Conservation (phyloP, 805 yeast species). For the Metschnikowia rubicola region DNA sequence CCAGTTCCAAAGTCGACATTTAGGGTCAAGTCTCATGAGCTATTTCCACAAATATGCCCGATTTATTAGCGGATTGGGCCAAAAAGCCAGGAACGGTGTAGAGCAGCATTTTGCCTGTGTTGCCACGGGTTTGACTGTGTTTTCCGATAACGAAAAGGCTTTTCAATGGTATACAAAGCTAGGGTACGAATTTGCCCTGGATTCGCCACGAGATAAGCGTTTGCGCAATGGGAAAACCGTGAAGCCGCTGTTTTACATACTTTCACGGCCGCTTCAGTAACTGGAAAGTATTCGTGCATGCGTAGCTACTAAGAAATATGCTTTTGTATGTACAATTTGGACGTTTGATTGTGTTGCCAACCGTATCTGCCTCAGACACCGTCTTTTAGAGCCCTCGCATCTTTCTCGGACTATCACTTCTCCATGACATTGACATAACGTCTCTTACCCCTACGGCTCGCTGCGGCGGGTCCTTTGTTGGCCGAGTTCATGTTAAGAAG, state of each 20-base stretch:
- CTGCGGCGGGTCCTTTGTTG: slow-evolving; percentile 9
- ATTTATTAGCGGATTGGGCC: slow-evolving; percentile 5
- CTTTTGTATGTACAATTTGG: background rate
- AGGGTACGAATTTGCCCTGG: slow-evolving; percentile 37
- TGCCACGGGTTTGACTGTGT: slow-evolving; percentile 49
- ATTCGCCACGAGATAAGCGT: slow-evolving; percentile 43
- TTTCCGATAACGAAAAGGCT: slow-evolving; percentile 43
- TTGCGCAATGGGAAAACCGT: slow-evolving; percentile 39
- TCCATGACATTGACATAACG: slow-evolving; percentile 20
- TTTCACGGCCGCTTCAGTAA: background rate
- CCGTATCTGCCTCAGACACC: too few species aligned
- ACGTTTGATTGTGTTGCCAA: background rate
- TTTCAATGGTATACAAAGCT: slow-evolving; percentile 39
- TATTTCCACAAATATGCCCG: slow-evolving; percentile 32
- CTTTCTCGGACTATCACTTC: background rate
- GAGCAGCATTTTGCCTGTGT: slow-evolving; percentile 9
- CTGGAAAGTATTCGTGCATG: background rate
- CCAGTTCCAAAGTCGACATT: slow-evolving; percentile 26
- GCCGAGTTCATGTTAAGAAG: slow-evolving; percentile 25
- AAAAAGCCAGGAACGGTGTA: background rate
- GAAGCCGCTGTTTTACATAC: slow-evolving; percentile 44
- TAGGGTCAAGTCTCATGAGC: slow-evolving; percentile 41
- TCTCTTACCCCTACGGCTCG: slow-evolving; percentile 16
- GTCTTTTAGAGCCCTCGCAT: too few species aligned
- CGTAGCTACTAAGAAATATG: too few species aligned